Base-by-base conservation (phyloP, 306 rosid species). In the Medicago lupulina region DNA sequence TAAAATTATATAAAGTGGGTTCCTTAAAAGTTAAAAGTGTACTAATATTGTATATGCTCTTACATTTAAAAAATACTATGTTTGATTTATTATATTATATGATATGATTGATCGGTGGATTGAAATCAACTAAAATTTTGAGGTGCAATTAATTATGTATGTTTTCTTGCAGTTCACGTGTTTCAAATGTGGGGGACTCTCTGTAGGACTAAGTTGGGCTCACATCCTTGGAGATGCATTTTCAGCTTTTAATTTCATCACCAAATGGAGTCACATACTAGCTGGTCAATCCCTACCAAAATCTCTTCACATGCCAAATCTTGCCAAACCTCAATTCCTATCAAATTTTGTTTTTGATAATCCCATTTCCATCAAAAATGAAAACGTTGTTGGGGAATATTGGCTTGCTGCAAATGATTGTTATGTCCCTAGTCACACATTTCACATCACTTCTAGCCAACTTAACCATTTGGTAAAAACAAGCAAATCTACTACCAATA, bases 171-270 rank as follows among this genome's bases (percentile, higher is more conserved):
- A 92, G 84, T 81, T 81, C 84, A 94, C 96, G 6, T 9, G 84
- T 84, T 90, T 94, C 79, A 85, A 82, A 67, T 89, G 97, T 61
- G 98, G 96, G 80, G 97, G 97, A 77, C 23, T 94, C 0, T 76
- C 91, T 0, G 18, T 91, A 39, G 98, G 96, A 13, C 79, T 94
- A 0, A 88, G 91, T 71, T 93, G 97, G 98, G 94, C 97, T 16
- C 96, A 91, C 50, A 77, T 94, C 4, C 90, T 91, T 43, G 96
- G 98, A 71, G 97, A 91, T 53, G 88, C 86, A 34, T 84, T 87
- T 74, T 86, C 98, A 25, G 91, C 97, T 19, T 70, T 91, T n/a
- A 31, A 80, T 19, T 91, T 94, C 86, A 76, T 94, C 64, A 76
- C 83, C 51, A 60, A 28, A 0, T 91, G 86, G 96, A 92, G 91